Base-by-base conservation (phyloP, 2,329 filamentous ascomycete species). In the Ophiostoma fasciatum region DNA sequence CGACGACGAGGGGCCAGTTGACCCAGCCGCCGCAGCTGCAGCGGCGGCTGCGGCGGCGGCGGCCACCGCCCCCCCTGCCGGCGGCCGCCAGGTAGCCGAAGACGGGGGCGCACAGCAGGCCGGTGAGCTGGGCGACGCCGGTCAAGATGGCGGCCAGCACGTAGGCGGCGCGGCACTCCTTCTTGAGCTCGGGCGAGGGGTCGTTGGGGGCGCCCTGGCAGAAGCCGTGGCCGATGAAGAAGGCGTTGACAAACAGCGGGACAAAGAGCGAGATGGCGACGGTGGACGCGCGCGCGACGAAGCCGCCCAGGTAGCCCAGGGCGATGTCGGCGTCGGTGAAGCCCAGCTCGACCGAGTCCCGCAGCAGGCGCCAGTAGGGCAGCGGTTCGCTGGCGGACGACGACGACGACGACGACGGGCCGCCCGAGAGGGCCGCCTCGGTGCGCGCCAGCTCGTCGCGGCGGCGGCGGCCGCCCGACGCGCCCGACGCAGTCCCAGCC, bases 261-360 rank as follows among this genome's bases (percentile, higher is more conserved):
- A 98, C 81, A 59, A 96, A 98, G 6, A 96, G 71, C 1, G 84
- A 92, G 45, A 98, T 93, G 35, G 82, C 88, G 5, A 98, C 90
- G 0, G 85, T 94, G 1, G 87, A 94, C 7, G 90, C 87, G 38
- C 90, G 76, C 9, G 87, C 88, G 3, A 98, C 88, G 49, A 96
- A 94, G 2, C 90, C 90, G 43, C 88, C 90, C 0, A 96, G 62
- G 50, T 96, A 98, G 20, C 82, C 88, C 0, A 96, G 67, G 14
- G 75, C 78, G 42, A 98, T 93, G 46, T 80, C 72, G 9, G 74
- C 66, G 51, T 92, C 82, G 8, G 64, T 74, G 48, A 84, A 74
- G 12, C 81, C 87, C 10, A 93, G 67, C 7, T 74, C 47, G 47
- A 87, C 53, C 25, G 81, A 68, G 42, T 74, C 62, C 43, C 68